Percentiles rank a stretch among this genome's conserved stretches.
These are phyloP conservation scores for Beauveria medogensis DNA, from an alignment of 2,329 filamentous ascomycete genomes.

Conservation along the genomic window DNA sequence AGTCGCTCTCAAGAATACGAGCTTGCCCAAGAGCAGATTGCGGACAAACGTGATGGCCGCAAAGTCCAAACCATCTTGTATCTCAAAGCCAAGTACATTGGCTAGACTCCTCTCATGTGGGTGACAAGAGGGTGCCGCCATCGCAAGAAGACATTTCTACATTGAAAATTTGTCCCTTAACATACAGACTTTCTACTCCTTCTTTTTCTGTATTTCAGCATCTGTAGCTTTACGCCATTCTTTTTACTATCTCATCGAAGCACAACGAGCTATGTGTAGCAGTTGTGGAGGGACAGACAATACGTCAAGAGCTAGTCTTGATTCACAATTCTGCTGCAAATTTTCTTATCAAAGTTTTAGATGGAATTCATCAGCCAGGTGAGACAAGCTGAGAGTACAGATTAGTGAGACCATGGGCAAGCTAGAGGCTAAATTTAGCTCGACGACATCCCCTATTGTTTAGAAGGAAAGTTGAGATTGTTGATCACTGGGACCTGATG, in stretches of 20 bases:
- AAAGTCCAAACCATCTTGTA: no score
- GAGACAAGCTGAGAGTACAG: not conserved
- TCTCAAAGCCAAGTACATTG: conserved; percentile 37
- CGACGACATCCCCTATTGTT: not conserved
- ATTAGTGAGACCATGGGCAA: not conserved
- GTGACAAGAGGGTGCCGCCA: conserved; percentile 71
- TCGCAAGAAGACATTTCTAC: not conserved
- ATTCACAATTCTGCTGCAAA: no score
- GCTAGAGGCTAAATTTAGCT: not conserved
- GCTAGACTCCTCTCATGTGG: conserved; percentile 23
- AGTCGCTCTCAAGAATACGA: no score
- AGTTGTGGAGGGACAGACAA: not conserved
- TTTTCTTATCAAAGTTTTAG: not conserved
- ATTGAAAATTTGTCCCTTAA: no score
- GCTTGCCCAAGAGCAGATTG: no score
- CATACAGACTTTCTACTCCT: no score
- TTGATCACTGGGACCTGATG: no score
- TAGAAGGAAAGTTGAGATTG: not conserved
- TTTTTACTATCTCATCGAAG: no score
- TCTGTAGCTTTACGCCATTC: no score
- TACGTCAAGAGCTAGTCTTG: not conserved
- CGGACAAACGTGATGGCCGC: no score
- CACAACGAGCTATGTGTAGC: no score
- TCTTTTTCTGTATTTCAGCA: no score
- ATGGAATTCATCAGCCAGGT: not conserved